Conservation (phyloP, 352 stramenopile genomes). For the Pythium grandisporangium region DNA sequence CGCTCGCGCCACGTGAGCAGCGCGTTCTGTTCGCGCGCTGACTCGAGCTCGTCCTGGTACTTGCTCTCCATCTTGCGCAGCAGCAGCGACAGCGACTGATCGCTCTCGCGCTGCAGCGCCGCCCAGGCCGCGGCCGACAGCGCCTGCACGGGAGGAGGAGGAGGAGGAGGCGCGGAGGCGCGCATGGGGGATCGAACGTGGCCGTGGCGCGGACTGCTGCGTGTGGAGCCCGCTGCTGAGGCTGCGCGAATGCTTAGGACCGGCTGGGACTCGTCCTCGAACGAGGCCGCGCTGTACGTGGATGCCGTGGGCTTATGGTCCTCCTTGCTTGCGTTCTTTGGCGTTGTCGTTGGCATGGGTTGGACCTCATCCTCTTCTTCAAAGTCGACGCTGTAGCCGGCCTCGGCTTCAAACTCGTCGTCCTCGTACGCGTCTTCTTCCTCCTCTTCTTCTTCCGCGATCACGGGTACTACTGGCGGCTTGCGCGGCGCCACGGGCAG, state of each 20-base stretch:
- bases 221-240: constrained; percentile 15
- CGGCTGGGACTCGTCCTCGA: constrained; percentile 56
- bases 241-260: constrained; percentile 25
- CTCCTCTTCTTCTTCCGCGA: constrained; percentile 8
- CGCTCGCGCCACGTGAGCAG: constrained; percentile 59
- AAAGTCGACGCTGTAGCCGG: constrained; percentile 65
- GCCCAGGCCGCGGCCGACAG: background rate
- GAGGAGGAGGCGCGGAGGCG: background rate
- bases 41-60: constrained; percentile 69
- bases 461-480: background rate
- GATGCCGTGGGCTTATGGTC: too few species aligned
- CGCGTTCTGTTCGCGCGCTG: constrained; percentile 58
- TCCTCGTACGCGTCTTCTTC: constrained; percentile 14
- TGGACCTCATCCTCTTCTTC: constrained; percentile 32
- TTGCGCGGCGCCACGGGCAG: background rate
- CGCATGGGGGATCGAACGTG: too few species aligned
- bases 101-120: constrained; percentile 9
- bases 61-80: constrained; percentile 72
- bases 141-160: background rate
- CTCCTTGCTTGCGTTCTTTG: too few species aligned
- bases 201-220: constrained; percentile 10
- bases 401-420: constrained; percentile 31
- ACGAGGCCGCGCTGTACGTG: constrained; percentile 46
- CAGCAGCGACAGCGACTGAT: constrained; percentile 56
- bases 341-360: constrained; percentile 7